These are phyloP conservation scores for Pontederia paniculata DNA, from an alignment of 176 grass and related monocot species.

Conservation along the genomic window DNA sequence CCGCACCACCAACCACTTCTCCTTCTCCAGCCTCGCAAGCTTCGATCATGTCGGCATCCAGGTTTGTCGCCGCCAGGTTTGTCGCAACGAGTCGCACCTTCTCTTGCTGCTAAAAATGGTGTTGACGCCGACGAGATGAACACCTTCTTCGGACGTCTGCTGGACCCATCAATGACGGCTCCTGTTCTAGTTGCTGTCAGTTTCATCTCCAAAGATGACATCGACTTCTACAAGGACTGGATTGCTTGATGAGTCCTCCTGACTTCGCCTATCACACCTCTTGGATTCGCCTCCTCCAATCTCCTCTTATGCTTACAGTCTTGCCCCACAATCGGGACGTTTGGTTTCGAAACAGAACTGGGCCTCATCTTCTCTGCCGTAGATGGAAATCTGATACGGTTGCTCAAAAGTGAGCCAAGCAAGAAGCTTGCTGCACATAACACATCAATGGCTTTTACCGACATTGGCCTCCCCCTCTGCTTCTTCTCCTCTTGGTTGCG, in stretches of 20 bases:
- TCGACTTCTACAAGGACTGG: conserved; percentile 63
- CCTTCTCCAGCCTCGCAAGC: conserved; percentile 56
- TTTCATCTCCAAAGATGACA: conserved; percentile 69
- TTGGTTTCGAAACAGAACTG: conserved; percentile 21
- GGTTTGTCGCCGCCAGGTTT: too few relatives aligned
- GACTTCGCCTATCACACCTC: conserved; percentile 49
- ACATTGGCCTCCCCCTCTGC: conserved; percentile 26
- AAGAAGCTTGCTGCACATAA: conserved; percentile 55
- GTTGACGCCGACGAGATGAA: conserved; percentile 82
- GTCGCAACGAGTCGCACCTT: conserved; percentile 66
- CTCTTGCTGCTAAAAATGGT: conserved; percentile 68
- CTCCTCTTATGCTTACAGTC: conserved; percentile 41
- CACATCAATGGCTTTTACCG: conserved; percentile 32
- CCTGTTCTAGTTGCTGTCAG: conserved; percentile 39
- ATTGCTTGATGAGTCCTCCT: conserved; percentile 63
- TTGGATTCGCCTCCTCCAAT: conserved; percentile 34
- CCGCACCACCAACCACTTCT: conserved; percentile 76
- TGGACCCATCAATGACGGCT: not conserved
- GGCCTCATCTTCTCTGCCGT: not conserved
- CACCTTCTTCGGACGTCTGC: conserved; percentile 41
- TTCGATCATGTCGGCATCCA: conserved; percentile 71
- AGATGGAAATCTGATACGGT: conserved; percentile 21
- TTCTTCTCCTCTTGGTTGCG: conserved; percentile 4
- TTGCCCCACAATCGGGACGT: not conserved
- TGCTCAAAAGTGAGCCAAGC: conserved; percentile 41